Percentiles rank a stretch among this genome's conserved stretches.
Evolutionary conservation across 345 rosid genomes (phyloP).

Genomic region (Lagerstroemia speciosa): DNA sequence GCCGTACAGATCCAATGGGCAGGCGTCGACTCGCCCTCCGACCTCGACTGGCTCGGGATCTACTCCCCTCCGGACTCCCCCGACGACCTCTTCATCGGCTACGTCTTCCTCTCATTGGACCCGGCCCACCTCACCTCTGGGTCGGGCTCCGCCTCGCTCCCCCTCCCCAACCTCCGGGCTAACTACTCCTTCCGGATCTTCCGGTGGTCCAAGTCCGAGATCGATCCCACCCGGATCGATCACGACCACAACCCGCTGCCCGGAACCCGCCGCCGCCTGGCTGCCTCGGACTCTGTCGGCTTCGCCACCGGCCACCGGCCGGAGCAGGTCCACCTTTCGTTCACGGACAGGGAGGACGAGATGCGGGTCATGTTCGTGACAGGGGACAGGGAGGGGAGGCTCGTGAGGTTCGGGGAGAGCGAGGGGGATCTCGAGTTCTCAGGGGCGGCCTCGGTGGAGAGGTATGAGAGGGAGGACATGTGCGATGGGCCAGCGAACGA

Average conservation of each 20-base stretch:
- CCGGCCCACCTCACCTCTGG: slow-evolving; percentile 56
- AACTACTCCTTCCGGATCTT: slow-evolving; percentile 87
- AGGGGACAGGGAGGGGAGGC: slow-evolving; percentile 52
- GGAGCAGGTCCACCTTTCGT: slow-evolving; percentile 76
- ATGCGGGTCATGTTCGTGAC: slow-evolving; percentile 82
- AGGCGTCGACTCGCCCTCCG: slow-evolving; percentile 59
- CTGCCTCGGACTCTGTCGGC: slow-evolving; percentile 36
- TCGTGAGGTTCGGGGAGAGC: slow-evolving; percentile 51
- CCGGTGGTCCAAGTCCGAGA: slow-evolving; percentile 62
- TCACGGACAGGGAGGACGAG: slow-evolving; percentile 49
- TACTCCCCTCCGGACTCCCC: slow-evolving; percentile 76
- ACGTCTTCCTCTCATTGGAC: slow-evolving; percentile 57
- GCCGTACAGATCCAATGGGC: slow-evolving; percentile 54
- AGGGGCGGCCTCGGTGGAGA: slow-evolving; percentile 41
- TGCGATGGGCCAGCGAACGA: slow-evolving; percentile 77
- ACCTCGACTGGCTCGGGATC: slow-evolving; percentile 82
- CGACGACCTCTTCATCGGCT: slow-evolving; percentile 63
- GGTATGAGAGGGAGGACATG: slow-evolving; percentile 73
- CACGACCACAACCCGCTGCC: slow-evolving; percentile 87
- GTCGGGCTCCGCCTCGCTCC: slow-evolving; percentile 62
- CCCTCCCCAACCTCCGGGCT: slow-evolving; percentile 64
- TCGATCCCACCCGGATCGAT: slow-evolving; percentile 47
- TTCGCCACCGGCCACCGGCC: slow-evolving; percentile 38
- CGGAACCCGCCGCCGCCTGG: slow-evolving; percentile 45
- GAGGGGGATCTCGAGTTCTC: slow-evolving; percentile 29